Evolutionary conservation across 768 basidiomycete species (phyloP).

Genomic region (Leucocoprinus birnbaumii): DNA sequence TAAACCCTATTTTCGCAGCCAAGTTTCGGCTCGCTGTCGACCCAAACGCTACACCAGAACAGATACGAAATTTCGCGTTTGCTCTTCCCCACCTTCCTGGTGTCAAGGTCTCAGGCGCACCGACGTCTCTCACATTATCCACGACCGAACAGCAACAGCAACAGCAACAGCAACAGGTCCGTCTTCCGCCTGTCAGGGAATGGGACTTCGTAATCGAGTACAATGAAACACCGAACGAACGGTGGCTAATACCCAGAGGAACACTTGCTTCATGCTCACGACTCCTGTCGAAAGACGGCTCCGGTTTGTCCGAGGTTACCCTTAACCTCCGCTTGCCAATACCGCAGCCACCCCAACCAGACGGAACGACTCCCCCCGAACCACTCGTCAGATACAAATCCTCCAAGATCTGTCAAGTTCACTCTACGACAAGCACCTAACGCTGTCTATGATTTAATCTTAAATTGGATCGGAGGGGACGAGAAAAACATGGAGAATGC

Average conservation of each 20-base stretch:
- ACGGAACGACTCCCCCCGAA: not conserved
- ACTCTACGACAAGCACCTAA: slow-evolving; percentile 40
- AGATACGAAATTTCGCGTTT: slow-evolving; percentile 12
- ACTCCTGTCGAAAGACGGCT: not conserved
- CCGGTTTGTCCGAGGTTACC: not conserved
- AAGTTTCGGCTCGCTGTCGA: slow-evolving; percentile 10
- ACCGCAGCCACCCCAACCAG: slow-evolving; percentile 13
- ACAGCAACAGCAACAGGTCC: slow-evolving; percentile 3
- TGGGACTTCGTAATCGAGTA: slow-evolving; percentile 78
- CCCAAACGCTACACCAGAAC: slow-evolving; percentile 10
- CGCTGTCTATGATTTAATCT: slow-evolving; percentile 55
- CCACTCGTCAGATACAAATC: slow-evolving; percentile 2
- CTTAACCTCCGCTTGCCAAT: slow-evolving; percentile 39
- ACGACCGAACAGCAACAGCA: too few species aligned
- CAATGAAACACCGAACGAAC: slow-evolving; percentile 55
- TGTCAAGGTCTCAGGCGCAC: slow-evolving; percentile 6
- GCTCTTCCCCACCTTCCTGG: slow-evolving; percentile 8
- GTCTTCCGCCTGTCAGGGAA: slow-evolving; percentile 39
- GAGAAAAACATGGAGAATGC: slow-evolving; percentile 50
- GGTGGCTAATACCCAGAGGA: slow-evolving; percentile 69
- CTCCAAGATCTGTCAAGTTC: slow-evolving; percentile 17
- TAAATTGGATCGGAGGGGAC: slow-evolving; percentile 59
- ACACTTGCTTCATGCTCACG: slow-evolving; percentile 12
- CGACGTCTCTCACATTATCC: slow-evolving; percentile 9
- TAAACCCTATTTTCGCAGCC: slow-evolving; percentile 11